These are phyloP conservation scores for Mycena galopus DNA, from an alignment of 768 basidiomycete species.

Conservation along the genomic window DNA sequence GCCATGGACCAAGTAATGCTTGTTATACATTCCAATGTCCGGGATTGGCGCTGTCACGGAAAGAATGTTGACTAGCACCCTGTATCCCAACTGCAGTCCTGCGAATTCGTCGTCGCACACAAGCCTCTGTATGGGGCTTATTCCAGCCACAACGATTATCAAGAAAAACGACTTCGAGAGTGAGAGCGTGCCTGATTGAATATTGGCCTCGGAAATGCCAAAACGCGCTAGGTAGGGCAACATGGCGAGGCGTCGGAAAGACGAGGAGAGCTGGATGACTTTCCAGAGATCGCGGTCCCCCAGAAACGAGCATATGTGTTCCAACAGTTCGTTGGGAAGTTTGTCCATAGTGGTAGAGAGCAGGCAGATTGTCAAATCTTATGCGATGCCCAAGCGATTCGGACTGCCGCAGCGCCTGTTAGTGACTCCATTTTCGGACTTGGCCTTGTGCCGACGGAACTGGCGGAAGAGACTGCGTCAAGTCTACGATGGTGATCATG, in stretches of 20 bases:
- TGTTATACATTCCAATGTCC: slow-evolving; percentile 26
- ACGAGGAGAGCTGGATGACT: slow-evolving; percentile 12
- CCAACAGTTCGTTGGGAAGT: slow-evolving; percentile 32
- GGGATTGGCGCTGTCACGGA: slow-evolving; percentile 22
- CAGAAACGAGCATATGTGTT: slow-evolving; percentile 22
- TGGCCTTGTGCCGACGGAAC: no score
- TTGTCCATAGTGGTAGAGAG: background rate
- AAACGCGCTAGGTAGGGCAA: slow-evolving; percentile 16
- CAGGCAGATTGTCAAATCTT: no score
- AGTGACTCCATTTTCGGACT: no score
- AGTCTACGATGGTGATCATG: no score
- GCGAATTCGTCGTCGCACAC: slow-evolving; percentile 21
- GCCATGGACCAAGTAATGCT: slow-evolving; percentile 8
- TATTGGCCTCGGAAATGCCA: slow-evolving; percentile 19
- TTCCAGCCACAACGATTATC: slow-evolving; percentile 27
- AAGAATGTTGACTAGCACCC: slow-evolving; percentile 8
- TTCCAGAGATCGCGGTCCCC: background rate
- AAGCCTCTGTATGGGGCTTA: slow-evolving; percentile 25
- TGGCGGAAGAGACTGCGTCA: no score
- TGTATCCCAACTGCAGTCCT: background rate
- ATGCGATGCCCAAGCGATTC: no score
- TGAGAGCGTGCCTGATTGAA: slow-evolving; percentile 23
- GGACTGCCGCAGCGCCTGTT: no score
- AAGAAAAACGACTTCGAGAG: slow-evolving; percentile 29
- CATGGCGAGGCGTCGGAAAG: slow-evolving; percentile 15